Percentiles rank a stretch among this genome's conserved stretches.
Evolutionary conservation across 768 basidiomycete species (phyloP).

Genomic region (Cubamyces sp.): DNA sequence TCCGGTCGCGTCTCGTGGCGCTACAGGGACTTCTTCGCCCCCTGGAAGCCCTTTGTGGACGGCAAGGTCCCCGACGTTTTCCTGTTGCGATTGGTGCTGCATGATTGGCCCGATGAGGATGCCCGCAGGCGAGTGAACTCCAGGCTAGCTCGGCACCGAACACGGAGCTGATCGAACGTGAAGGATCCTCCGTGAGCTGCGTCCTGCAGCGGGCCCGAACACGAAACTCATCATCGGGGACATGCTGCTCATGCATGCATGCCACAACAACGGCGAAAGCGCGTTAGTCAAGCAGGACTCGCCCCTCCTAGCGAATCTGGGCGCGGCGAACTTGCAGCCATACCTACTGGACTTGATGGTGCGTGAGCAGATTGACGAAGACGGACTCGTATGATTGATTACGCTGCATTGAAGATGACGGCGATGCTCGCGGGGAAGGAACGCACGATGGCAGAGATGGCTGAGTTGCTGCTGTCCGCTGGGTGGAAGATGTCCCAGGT

Average conservation of each 20-base stretch:
- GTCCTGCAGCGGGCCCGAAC: constrained; percentile 9
- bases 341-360: background rate
- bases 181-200: constrained; percentile 13
- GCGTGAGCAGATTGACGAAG: too few species aligned
- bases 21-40: constrained; percentile 10
- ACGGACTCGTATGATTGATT: too few species aligned
- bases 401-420: too few species aligned
- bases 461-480: constrained; percentile 54
- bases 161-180: constrained; percentile 39
- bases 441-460: constrained; percentile 65
- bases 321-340: background rate
- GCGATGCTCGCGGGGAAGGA: constrained; percentile 62
- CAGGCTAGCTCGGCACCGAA: too few species aligned
- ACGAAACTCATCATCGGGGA: constrained; percentile 14
- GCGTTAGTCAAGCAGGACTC: background rate
- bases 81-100: constrained; percentile 12
- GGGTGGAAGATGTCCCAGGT: constrained; percentile 71
- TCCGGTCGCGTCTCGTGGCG: constrained; percentile 17
- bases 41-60: constrained; percentile 40
- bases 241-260: constrained; percentile 11
- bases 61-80: constrained; percentile 10
- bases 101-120: constrained; percentile 16
- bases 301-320: background rate
- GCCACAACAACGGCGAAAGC: background rate
- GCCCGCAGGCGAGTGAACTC: constrained; percentile 1